These are phyloP conservation scores for Platanus orientalis DNA, from an alignment of 164 flowering plant species.

Conservation along the genomic window DNA sequence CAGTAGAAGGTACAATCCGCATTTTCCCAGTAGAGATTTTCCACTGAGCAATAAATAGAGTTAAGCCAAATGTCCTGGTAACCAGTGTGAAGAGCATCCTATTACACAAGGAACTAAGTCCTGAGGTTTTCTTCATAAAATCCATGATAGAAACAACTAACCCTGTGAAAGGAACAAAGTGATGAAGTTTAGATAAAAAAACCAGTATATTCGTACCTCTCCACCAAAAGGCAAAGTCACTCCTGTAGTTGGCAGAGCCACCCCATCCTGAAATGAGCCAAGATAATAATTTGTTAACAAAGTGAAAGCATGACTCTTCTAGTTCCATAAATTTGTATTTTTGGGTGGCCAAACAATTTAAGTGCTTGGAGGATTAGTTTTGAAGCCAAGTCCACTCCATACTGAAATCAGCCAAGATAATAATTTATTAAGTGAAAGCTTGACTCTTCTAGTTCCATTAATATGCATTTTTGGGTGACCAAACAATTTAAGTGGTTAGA, in stretches of 20 bases:
- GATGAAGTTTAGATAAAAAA: background rate
- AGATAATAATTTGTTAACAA: background rate
- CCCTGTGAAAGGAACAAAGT: background rate
- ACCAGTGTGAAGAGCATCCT: background rate
- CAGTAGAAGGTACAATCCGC: no score
- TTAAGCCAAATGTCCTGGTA: no score
- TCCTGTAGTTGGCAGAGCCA: constrained; percentile 71
- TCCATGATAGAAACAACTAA: background rate
- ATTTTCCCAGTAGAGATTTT: no score
- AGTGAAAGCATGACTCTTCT: background rate
- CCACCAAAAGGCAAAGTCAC: constrained; percentile 88
- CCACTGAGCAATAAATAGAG: no score
- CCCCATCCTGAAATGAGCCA: constrained; percentile 77
- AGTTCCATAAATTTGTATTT: no score
- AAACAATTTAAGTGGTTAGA: background rate
- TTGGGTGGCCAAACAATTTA: background rate
- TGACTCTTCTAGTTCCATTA: background rate
- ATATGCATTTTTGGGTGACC: background rate
- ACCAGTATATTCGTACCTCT: constrained; percentile 48
- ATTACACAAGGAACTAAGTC: no score
- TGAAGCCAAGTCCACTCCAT: constrained; percentile 33
- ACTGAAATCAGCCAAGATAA: constrained; percentile 44
- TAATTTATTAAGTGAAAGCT: background rate
- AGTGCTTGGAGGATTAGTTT: background rate
- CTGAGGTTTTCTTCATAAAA: background rate